Evolutionary conservation across 2,329 filamentous ascomycete genomes (phyloP).

Genomic region (Fusarium subglutinans): DNA sequence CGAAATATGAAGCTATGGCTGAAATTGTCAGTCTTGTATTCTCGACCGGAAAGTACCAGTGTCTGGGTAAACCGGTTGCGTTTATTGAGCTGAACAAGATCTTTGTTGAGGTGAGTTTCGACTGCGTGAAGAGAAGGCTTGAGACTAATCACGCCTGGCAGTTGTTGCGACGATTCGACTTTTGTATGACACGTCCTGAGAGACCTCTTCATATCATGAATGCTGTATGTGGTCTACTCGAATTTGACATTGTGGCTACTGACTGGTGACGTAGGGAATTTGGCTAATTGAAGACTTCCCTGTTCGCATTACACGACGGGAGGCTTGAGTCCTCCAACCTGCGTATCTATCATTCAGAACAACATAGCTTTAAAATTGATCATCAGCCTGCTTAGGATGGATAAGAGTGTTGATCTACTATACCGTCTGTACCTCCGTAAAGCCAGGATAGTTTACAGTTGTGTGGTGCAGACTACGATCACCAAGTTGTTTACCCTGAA

Average conservation of each 20-base stretch:
- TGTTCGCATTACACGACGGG: slow-evolving; percentile 4
- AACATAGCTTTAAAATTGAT: neutral
- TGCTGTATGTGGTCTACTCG: neutral
- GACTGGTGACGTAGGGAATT: neutral
- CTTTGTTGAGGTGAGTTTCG: slow-evolving; percentile 52
- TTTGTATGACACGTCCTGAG: slow-evolving; percentile 9
- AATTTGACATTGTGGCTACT: neutral
- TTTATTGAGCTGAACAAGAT: slow-evolving; percentile 50
- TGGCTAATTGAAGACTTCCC: slow-evolving; percentile 26
- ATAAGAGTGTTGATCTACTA: too few relatives aligned
- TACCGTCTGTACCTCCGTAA: neutral
- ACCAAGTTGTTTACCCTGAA: too few relatives aligned
- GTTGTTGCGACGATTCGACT: slow-evolving; percentile 28
- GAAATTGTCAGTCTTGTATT: slow-evolving; percentile 50
- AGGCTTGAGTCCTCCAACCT: neutral
- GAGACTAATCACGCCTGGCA: neutral
- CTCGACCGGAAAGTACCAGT: slow-evolving; percentile 51
- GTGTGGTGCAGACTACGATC: too few relatives aligned
- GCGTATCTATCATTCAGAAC: too few relatives aligned
- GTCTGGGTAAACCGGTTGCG: slow-evolving; percentile 51
- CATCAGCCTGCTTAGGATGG: neutral
- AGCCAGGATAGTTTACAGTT: too few relatives aligned
- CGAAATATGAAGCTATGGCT: slow-evolving; percentile 45
- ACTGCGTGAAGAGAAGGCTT: accelerated
- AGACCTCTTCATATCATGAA: slow-evolving; percentile 23